These are phyloP conservation scores for Cyberlindnera americana DNA, from an alignment of 805 yeast genomes.

Conservation along the genomic window DNA sequence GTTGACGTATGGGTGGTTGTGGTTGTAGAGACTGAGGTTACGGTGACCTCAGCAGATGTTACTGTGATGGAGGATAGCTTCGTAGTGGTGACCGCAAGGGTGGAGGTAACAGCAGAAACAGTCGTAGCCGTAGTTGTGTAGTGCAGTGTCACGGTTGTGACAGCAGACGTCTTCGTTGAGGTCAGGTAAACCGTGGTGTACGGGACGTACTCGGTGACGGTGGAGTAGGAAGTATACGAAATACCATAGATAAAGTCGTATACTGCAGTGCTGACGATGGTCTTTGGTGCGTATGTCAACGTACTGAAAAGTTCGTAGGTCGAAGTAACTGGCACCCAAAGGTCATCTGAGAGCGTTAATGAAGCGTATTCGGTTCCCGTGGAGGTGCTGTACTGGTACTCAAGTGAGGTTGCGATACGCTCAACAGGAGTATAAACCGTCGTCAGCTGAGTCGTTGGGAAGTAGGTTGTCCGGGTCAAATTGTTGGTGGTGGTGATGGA, in stretches of 20 bases:
- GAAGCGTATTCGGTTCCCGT: conserved; percentile 16
- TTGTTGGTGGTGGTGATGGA: conserved; percentile 7
- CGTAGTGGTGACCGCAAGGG: too few relatives aligned
- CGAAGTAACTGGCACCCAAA: conserved; percentile 18
- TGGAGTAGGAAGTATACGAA: conserved; percentile 11
- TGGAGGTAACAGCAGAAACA: too few relatives aligned
- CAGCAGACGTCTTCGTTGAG: conserved; percentile 3
- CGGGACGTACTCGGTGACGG: conserved; percentile 18
- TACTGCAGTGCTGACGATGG: conserved; percentile 5
- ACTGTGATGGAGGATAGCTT: too few relatives aligned
- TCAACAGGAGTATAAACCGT: conserved; percentile 1
- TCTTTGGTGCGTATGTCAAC: conserved; percentile 5
- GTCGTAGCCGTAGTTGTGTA: neutral
- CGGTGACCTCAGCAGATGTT: too few relatives aligned
- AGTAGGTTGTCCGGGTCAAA: conserved; percentile 14
- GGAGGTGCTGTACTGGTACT: conserved; percentile 7
- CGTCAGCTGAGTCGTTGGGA: conserved; percentile 2
- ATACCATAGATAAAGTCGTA: conserved; percentile 17
- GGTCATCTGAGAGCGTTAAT: conserved; percentile 15
- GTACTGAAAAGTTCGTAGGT: conserved; percentile 6
- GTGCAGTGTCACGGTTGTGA: conserved; percentile 4
- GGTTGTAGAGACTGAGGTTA: too few relatives aligned
- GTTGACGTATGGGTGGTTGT: neutral
- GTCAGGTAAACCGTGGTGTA: conserved; percentile 16
- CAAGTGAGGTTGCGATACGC: conserved; percentile 1